Evolutionary conservation across 1,284 basidiomycete species (phyloP), one percentile per base, ranked within the genome.

Genomic region (Puccinia brachypodii): DNA sequence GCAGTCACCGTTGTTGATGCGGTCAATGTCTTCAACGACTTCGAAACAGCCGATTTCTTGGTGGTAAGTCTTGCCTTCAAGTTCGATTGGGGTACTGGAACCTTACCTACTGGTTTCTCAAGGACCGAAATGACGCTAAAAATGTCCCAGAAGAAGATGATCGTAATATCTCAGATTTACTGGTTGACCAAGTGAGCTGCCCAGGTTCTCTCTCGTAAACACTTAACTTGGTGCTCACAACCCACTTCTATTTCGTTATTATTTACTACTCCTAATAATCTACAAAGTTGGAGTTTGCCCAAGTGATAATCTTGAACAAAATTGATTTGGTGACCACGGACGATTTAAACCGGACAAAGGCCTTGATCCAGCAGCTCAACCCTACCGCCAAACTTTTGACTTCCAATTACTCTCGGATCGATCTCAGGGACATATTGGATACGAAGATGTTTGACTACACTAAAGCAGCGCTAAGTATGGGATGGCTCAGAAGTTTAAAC

Each of bases 291-390:
- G 88, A 89, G 79, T 89, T 89, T 71, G 87, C 87, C 62, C 86
- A 89, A 84, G 87, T 88, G 50, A 85, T 89, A 81, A 83, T 89
- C 40, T 83, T 89, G 82, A 89, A 88, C 85, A 89, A 89, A 83
- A 85, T 84, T 73, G 87, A 87, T 82, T 83, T 88, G 44, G 87
- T 88, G 64, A 66, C 81, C 14, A 69, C 80, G 28, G 83, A 84
- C 1, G 85, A 87, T 38, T 81, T 88, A 22, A 85, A 84, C 3
- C 84, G 84, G 53, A 85, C 88, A 71, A 84, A 85, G 25, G 81
- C 84, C 0, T 83, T 89, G 38, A 84, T 89, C 81, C 83, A 84
- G 42, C 86, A 85, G 7, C 86, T 89, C 69, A 89, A 89, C 83
- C 88, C 88, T 31, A 84, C 83, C 22, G 83, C 83, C n/a, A 69